phyloP scores from a whole-genome alignment of 2,329 filamentous ascomycete genomes.

The Ophiostoma populinum region DNA sequence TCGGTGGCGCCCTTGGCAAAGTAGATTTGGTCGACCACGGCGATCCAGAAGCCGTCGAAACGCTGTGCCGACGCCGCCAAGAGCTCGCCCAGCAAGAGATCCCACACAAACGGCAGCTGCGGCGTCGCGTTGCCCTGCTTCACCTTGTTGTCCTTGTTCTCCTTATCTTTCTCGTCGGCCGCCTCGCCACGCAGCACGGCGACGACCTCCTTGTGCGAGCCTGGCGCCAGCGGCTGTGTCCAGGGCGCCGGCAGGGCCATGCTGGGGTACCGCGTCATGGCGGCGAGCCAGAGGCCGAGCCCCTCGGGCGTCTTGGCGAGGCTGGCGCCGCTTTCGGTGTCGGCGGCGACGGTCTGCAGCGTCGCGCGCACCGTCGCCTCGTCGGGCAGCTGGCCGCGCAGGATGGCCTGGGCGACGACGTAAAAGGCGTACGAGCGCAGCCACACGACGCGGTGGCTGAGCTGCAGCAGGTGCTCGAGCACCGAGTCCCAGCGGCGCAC shows the following conservation, averaged over 20 bases:
- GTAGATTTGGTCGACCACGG: constrained; percentile 66
- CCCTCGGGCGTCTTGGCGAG: constrained; percentile 73
- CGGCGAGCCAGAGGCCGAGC: constrained; percentile 70
- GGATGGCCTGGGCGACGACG: constrained; percentile 57
- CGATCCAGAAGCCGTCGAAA: constrained; percentile 11
- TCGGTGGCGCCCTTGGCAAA: constrained; percentile 71
- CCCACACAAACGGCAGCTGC: constrained; percentile 78
- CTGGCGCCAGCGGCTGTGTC: constrained; percentile 56
- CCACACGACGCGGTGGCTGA: constrained; percentile 75
- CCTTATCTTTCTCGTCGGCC: not conserved
- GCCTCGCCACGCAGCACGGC: constrained; percentile 52
- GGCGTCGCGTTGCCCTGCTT: constrained; percentile 60
- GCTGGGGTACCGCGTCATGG: constrained; percentile 44
- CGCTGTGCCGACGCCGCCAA: constrained; percentile 9
- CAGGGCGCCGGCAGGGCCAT: constrained; percentile 56
- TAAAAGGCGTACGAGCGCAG: constrained; percentile 74
- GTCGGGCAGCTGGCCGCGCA: constrained; percentile 33
- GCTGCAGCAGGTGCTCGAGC: constrained; percentile 54
- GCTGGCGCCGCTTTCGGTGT: constrained; percentile 24
- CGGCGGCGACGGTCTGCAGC: constrained; percentile 40
- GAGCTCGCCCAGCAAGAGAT: constrained; percentile 43
- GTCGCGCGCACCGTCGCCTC: constrained; percentile 39
- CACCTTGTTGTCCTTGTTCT: constrained; percentile 20
- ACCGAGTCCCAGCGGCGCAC: constrained; percentile 42
- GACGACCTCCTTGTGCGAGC: constrained; percentile 50